A percentile compares a stretch with the other conserved stretches of the same genome.
phyloP scores from a whole-genome alignment of 805 yeast species.

The Isabelozyma heimii region DNA sequence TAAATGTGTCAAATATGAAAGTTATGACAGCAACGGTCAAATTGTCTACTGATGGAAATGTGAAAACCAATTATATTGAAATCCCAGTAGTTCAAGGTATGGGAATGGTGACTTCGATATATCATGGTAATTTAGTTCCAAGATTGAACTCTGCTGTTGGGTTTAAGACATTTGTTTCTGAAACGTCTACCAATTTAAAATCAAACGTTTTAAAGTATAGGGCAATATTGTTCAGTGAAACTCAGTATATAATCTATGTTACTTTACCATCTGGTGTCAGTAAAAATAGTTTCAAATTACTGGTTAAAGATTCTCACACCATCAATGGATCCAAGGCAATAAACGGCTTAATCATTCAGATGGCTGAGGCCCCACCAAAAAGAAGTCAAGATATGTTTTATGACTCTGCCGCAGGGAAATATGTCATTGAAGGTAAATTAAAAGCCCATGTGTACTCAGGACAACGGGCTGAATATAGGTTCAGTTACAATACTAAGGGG shows the following conservation, averaged over 20 bases:
- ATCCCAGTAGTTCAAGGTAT: conserved; percentile 58
- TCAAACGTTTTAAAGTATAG: conserved; percentile 11
- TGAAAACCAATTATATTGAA: conserved; percentile 28
- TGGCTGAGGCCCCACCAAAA: conserved; percentile 44
- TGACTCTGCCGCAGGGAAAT: conserved; percentile 61
- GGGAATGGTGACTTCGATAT: conserved; percentile 55
- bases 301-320: conserved; percentile 55
- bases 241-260: conserved; percentile 3
- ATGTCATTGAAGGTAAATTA: conserved; percentile 44
- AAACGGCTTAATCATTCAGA: conserved; percentile 45
- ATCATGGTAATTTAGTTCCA: conserved; percentile 47
- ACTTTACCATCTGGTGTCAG: conserved; percentile 8
- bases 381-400: conserved; percentile 21
- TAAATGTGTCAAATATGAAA: conserved; percentile 20
- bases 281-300: conserved; percentile 39
- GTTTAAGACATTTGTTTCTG: conserved; percentile 34
- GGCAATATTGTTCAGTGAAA: not conserved
- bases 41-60: conserved; percentile 16
- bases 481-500: conserved; percentile 45
- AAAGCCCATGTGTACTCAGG: conserved; percentile 20
- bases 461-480: conserved; percentile 27
- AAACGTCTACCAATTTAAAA: conserved; percentile 21
- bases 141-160: conserved; percentile 47
- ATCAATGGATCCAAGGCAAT: conserved; percentile 28
- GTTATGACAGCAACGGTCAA: conserved; percentile 45